These are phyloP conservation scores for Colletotrichum chrysophilum DNA, from an alignment of 2,329 filamentous ascomycete genomes.

Conservation along the genomic window DNA sequence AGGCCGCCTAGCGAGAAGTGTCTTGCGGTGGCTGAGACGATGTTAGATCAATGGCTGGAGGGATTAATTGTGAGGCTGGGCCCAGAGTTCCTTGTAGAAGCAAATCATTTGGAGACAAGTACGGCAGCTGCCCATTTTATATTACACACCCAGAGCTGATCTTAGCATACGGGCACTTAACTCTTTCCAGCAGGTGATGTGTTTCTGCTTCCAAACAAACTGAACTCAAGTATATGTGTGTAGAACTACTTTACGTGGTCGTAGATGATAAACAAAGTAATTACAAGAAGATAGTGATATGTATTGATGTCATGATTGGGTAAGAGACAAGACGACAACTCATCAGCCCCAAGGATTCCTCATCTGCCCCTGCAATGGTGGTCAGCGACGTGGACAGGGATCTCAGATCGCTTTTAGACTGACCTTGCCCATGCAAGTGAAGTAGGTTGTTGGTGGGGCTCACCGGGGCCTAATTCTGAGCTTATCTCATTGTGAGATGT, in stretches of 20 bases:
- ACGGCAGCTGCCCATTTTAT: neutral
- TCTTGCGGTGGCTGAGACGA: neutral
- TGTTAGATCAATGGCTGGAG: accelerated
- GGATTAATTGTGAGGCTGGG: neutral
- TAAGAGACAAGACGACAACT: too few species aligned
- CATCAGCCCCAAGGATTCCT: too few species aligned
- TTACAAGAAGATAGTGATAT: too few species aligned
- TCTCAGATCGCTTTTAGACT: too few species aligned
- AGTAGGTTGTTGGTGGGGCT: neutral
- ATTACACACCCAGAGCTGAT: neutral
- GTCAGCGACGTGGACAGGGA: too few species aligned
- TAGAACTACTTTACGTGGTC: too few species aligned
- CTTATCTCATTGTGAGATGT: neutral
- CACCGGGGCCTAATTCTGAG: neutral
- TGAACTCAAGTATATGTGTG: too few species aligned
- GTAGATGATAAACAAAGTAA: too few species aligned
- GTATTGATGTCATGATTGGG: too few species aligned
- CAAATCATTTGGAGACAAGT: neutral
- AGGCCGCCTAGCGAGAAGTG: neutral
- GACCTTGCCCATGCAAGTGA: neutral
- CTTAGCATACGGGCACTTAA: accelerated
- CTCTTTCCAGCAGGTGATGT: accelerated
- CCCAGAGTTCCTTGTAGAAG: neutral
- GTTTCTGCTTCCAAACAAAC: too few species aligned
- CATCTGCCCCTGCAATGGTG: too few species aligned